phyloP scores from a whole-genome alignment of 345 rosid species.

The Iberis pinnata region DNA sequence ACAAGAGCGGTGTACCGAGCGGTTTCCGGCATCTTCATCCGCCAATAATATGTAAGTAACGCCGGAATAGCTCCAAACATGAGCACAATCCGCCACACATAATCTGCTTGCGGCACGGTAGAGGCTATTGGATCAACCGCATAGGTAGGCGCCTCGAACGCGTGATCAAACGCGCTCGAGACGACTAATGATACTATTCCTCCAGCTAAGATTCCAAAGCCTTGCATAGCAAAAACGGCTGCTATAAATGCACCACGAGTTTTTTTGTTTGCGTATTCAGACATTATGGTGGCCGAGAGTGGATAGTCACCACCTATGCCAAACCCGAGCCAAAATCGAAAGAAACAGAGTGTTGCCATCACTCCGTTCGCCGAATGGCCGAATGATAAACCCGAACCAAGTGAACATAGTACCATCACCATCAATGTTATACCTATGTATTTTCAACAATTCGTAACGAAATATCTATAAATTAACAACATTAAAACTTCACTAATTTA shows the following conservation, averaged over 20 bases:
- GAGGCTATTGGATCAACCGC: constrained; percentile 29
- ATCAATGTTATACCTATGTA: constrained; percentile 62
- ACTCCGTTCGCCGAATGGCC: constrained; percentile 45
- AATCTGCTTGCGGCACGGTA: constrained; percentile 55
- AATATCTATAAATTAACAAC: no score
- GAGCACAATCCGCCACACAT: constrained; percentile 61
- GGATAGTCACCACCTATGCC: constrained; percentile 90
- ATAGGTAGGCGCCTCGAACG: constrained; percentile 13
- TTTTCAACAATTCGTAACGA: no score
- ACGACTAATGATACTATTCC: constrained; percentile 53
- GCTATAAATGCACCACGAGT: constrained; percentile 71
- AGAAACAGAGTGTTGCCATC: constrained; percentile 57
- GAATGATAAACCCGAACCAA: constrained; percentile 61
- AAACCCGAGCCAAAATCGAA: constrained; percentile 80
- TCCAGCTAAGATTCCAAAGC: constrained; percentile 53
- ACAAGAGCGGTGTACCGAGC: constrained; percentile 74
- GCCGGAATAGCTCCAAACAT: constrained; percentile 82
- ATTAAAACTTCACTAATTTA: no score
- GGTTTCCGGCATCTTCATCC: constrained; percentile 79
- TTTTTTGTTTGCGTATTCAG: constrained; percentile 60
- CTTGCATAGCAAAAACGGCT: constrained; percentile 78
- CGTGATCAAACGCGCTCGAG: background rate
- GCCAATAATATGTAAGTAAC: constrained; percentile 63
- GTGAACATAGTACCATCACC: constrained; percentile 65
- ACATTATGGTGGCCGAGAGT: constrained; percentile 73